These are phyloP conservation scores for Aspergillus novoparasiticus DNA, from an alignment of 2,329 filamentous ascomycete genomes.

Conservation along the genomic window DNA sequence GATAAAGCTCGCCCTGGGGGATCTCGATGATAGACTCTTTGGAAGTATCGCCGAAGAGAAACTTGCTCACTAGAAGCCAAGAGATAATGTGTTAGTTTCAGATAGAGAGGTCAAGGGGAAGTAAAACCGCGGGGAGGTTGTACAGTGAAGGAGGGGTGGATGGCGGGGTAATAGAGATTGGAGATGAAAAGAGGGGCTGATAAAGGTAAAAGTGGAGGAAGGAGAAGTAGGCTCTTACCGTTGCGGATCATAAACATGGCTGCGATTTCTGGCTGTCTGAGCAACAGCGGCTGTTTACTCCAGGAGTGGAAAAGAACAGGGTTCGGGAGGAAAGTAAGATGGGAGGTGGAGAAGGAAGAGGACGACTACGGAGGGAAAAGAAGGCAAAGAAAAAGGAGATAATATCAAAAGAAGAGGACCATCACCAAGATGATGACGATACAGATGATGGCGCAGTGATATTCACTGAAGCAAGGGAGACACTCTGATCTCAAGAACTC, in stretches of 20 bases:
- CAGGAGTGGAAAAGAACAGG: conserved; percentile 12
- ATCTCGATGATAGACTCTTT: conserved; percentile 95
- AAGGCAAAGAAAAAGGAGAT: not conserved
- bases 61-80: conserved; percentile 72
- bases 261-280: conserved; percentile 29
- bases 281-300: conserved; percentile 24
- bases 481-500: not conserved
- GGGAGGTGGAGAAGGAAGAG: not conserved
- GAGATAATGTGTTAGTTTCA: conserved; percentile 8
- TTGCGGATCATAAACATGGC: conserved; percentile 62
- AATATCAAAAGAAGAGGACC: not conserved
- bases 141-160: conserved; percentile 20
- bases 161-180: conserved; percentile 20
- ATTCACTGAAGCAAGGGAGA: not conserved
- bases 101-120: conserved; percentile 1
- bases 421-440: not conserved
- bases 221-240: conserved; percentile 44
- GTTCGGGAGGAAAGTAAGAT: conserved; percentile 1
- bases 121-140: not conserved
- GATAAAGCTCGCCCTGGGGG: conserved; percentile 92
- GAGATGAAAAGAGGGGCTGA: conserved; percentile 8
- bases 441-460: not conserved
- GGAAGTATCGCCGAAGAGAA: conserved; percentile 83
- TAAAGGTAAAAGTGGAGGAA: conserved; percentile 4
- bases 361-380: not conserved